These are phyloP conservation scores for Peronosclerospora sorghi DNA, from an alignment of 352 stramenopile species.

Conservation along the genomic window DNA sequence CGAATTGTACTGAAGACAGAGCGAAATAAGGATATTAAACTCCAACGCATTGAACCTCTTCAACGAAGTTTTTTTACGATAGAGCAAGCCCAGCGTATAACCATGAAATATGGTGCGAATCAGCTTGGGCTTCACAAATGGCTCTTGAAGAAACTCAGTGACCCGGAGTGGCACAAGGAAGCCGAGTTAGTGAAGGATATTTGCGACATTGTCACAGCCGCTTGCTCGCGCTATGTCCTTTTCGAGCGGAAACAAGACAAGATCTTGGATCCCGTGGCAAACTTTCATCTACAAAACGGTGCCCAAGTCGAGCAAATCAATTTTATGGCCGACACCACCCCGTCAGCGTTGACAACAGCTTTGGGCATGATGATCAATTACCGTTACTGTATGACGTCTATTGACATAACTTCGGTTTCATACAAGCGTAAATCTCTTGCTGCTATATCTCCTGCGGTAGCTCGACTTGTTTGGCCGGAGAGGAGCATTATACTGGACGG, in stretches of 20 bases:
- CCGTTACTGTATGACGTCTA: conserved; percentile 75
- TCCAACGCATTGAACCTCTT: conserved; percentile 12
- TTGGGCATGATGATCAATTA: conserved; percentile 85
- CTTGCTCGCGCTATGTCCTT: conserved; percentile 66
- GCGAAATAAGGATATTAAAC: conserved; percentile 4
- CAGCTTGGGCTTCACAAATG: conserved; percentile 49
- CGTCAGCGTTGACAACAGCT: conserved; percentile 28
- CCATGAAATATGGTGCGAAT: conserved; percentile 52
- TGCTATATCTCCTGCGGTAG: conserved; percentile 43
- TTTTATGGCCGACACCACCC: conserved; percentile 59
- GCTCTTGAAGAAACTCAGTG: conserved; percentile 45
- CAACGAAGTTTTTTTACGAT: conserved; percentile 39
- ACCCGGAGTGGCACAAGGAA: conserved; percentile 40
- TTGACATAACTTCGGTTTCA: conserved; percentile 61
- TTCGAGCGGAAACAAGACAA: conserved; percentile 70
- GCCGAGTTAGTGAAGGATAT: conserved; percentile 34
- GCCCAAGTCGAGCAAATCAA: conserved; percentile 81
- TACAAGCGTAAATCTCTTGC: conserved; percentile 69
- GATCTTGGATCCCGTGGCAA: conserved; percentile 73
- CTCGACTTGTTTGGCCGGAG: conserved; percentile 44
- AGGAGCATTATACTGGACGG: conserved; percentile 52
- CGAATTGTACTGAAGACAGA: conserved; percentile 12
- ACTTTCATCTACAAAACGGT: conserved; percentile 81
- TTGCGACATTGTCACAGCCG: conserved; percentile 36
- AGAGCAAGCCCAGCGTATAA: conserved; percentile 36